Base-by-base conservation (phyloP, 2,329 filamentous ascomycete species). In the Nectriaceae sp. region DNA sequence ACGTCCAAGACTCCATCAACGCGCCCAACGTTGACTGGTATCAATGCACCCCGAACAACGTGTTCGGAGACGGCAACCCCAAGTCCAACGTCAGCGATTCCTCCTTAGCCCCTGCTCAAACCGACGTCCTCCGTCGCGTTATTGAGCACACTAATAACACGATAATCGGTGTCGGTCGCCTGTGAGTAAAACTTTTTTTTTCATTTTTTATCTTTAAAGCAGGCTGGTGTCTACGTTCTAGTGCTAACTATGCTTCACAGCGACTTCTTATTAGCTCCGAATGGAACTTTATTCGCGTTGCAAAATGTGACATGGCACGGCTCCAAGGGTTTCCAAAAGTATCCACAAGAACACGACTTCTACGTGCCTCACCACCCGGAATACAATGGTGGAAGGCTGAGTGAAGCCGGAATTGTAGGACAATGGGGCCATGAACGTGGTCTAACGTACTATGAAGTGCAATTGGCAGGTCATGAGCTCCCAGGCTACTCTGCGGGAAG, bases 261-360 rank as follows among this genome's bases (percentile, higher is more conserved):
- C n/a, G n/a, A n/a, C n/a, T n/a, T n/a, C n/a, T n/a, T n/a, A n/a
- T n/a, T n/a, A n/a, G n/a, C n/a, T 11, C 75, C 77, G 62, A 88
- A 89, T 65, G 89, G 88, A 16, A 88, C 87, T 0, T 75, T 92
- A 2, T 73, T 89, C 5, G 78, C 80, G 0, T 83, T 91, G 42
- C 88, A 92, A 63, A 92, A 92, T 70, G 89, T 90, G 78, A 91
- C 87, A 0, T 92, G 84, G 83, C 79, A 82, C 50, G 89, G 87
- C 4, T 65, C 74, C 21, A 82, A 87, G 44, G 89, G 89, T 0
- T 92, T 92, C 74, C 79, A 84, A 55, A 64, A 55, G 15, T 63
- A 63, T 5, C 61, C 60, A 0, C 60, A 66, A 13, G 65, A 67
- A 2, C 76, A 82, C 41, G 78, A 84, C 1, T 84, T 90, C 62